These are phyloP conservation scores for Pterocarpus santalinus DNA, from an alignment of 306 rosid species.

Conservation along the genomic window DNA sequence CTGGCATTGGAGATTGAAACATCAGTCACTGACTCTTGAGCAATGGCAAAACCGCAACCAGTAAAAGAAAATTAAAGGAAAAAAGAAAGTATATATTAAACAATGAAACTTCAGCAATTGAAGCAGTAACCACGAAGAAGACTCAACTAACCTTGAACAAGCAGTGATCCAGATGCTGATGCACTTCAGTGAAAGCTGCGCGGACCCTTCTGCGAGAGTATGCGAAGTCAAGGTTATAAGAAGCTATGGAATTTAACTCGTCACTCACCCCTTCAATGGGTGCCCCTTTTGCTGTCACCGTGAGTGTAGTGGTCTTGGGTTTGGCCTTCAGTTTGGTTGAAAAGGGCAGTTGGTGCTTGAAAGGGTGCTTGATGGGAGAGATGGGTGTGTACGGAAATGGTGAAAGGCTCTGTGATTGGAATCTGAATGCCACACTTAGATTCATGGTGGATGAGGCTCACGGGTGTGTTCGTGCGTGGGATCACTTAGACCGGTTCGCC, in stretches of 20 bases:
- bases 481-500: background rate
- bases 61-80: background rate
- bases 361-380: slow-evolving; percentile 38
- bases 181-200: slow-evolving; percentile 64
- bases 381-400: slow-evolving; percentile 36
- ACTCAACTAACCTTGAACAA: slow-evolving; percentile 67
- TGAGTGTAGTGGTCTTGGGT: slow-evolving; percentile 37
- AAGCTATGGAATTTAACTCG: slow-evolving; percentile 66
- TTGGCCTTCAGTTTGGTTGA: slow-evolving; percentile 6
- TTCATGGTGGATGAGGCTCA: slow-evolving; percentile 37
- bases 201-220: slow-evolving; percentile 72
- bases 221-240: slow-evolving; percentile 71
- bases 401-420: slow-evolving; percentile 47
- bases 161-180: slow-evolving; percentile 71
- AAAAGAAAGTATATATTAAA: background rate
- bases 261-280: slow-evolving; percentile 63
- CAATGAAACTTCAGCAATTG: background rate
- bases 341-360: slow-evolving; percentile 38
- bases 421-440: slow-evolving; percentile 41
- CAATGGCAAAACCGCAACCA: background rate
- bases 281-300: slow-evolving; percentile 49
- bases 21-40: slow-evolving; percentile 30
- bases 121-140: slow-evolving; percentile 27
- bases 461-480: background rate
- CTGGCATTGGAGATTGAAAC: slow-evolving; percentile 50